phyloP scores from a whole-genome alignment of 139 green algal species.

The Chlorella sp. region DNA sequence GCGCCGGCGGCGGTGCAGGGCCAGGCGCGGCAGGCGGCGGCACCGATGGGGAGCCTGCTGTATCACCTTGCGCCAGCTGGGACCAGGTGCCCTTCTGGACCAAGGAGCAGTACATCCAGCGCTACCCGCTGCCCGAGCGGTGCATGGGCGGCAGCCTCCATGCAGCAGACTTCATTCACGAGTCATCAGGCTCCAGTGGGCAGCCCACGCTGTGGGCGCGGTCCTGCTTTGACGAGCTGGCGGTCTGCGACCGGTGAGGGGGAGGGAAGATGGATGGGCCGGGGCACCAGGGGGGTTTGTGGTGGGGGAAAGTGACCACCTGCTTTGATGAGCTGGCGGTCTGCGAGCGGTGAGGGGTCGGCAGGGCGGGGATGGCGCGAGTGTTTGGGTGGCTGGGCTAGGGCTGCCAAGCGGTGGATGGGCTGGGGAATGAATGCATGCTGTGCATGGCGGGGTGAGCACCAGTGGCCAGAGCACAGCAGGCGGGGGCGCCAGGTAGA shows the following conservation, averaged over 20 bases:
- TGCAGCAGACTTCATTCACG: constrained; percentile 8
- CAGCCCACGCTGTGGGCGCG: constrained; percentile 1
- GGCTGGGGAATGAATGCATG: too few relatives aligned
- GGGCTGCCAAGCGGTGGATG: too few relatives aligned
- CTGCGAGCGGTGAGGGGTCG: neutral
- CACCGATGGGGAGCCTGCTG: neutral
- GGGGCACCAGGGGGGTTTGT: too few relatives aligned
- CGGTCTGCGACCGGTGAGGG: too few relatives aligned
- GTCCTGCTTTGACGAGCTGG: constrained; percentile 16
- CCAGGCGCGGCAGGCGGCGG: neutral
- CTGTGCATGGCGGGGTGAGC: too few relatives aligned
- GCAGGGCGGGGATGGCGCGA: neutral
- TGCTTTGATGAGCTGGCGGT: too few relatives aligned
- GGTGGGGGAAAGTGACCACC: too few relatives aligned
- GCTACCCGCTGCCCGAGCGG: neutral
- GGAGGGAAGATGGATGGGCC: too few relatives aligned
- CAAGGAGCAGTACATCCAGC: constrained; percentile 17
- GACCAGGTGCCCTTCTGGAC: neutral
- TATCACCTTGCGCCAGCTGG: neutral
- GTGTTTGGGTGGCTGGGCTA: too few relatives aligned
- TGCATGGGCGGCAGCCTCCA: neutral
- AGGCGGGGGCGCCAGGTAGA: too few relatives aligned
- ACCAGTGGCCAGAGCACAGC: too few relatives aligned
- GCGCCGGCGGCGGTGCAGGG: neutral
- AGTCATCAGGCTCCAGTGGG: constrained; percentile 1